Evolutionary conservation across 2,329 filamentous ascomycete species (phyloP).

Genomic region (Fusarium fujikuroi): DNA sequence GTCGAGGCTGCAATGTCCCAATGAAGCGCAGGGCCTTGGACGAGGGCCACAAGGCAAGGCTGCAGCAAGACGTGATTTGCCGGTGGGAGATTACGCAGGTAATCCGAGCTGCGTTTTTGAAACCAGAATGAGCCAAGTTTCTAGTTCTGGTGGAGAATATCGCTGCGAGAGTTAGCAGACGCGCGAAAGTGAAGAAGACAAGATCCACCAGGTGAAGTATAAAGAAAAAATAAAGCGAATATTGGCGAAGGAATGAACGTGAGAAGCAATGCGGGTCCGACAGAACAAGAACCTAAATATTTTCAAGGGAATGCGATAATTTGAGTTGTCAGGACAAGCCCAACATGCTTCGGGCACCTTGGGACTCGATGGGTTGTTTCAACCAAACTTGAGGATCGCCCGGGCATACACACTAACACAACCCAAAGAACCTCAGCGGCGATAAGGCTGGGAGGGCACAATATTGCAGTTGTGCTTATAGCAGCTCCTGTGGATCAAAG

Average conservation of each 20-base stretch:
- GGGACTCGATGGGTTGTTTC: conserved; percentile 23
- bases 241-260: neutral
- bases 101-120: conserved; percentile 8
- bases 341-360: conserved; percentile 22
- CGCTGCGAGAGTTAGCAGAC: conserved; percentile 28
- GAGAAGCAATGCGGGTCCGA: neutral
- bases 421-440: conserved; percentile 7
- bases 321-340: conserved; percentile 15
- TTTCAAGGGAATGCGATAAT: neutral
- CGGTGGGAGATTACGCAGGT: conserved; percentile 8
- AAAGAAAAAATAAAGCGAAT: conserved; percentile 1
- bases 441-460: conserved; percentile 10
- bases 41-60: neutral
- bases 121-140: conserved; percentile 21
- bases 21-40: conserved; percentile 7
- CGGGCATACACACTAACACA: conserved; percentile 28
- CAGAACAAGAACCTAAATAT: neutral
- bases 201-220: conserved; percentile 15
- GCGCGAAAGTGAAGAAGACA: conserved; percentile 24
- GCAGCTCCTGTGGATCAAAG: conserved; percentile 2
- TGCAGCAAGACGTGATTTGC: conserved; percentile 18
- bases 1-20: conserved; percentile 19
- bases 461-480: conserved; percentile 10
- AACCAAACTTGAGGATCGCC: conserved; percentile 21
- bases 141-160: conserved; percentile 19